Evolutionary conservation across 2,329 filamentous ascomycete species (phyloP), one percentile per base, ranked within the genome.

Genomic region (Diplocarpon mali): DNA sequence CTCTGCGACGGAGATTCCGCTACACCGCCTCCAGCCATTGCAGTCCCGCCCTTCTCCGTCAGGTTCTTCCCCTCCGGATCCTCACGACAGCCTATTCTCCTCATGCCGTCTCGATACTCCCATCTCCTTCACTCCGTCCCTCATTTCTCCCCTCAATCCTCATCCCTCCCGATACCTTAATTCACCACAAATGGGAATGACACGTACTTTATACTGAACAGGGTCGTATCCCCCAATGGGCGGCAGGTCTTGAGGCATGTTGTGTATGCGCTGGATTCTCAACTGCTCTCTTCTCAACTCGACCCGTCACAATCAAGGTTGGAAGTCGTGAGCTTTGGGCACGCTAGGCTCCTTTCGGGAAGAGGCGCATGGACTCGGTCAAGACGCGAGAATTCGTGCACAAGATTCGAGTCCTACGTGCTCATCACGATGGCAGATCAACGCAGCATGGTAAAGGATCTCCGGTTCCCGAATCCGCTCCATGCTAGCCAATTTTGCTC

Each of bases 181-280:
- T 34, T 27, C 28, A 12, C 30, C 31, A 38, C n/a, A 38, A 15
- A 35, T 27, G 35, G 8, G 24, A 17, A 38, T 35, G 40, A 30
- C 49, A 69, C 73, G 62, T 67, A 89, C 85, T 80, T 94, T 94
- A 75, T 95, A 98, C 71, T 98, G 92, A 56, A 98, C 83, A 67
- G 90, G 83, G 67, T 80, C 83, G 69, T 98, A 98, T 75, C 92
- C 92, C 72, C 90, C 92, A 63, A 69, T 67, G 59, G 92, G 92
- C 72, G 92, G 92, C 79, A 98, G 86, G 75, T 98, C 92, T 76
- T 96, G 89, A 72, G 85, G 81, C 90, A 96, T 95, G 63, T 55
- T 80, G 72, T 44, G 2, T 43, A 14, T 31, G 14, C 29, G n/a
- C 20, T 35, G 14, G 2, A 2, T 35, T 35, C 13, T 24, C 44